phyloP scores from a whole-genome alignment of 768 basidiomycete species.

The Fomitopsis serialis region DNA sequence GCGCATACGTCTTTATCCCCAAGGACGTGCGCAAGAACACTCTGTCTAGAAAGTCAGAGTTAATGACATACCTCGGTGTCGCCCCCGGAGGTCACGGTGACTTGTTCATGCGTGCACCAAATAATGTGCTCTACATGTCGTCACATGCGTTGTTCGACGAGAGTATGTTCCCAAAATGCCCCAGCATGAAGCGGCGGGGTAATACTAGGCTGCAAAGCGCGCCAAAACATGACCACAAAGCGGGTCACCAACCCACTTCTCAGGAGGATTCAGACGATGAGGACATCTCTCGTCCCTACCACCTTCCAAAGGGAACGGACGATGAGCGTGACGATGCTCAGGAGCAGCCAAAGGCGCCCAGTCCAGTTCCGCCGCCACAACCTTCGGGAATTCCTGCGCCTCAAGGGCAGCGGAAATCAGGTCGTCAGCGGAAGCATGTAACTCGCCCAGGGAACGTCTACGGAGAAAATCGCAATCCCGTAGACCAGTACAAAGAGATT shows the following conservation, averaged over 20 bases:
- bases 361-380: not conserved
- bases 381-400: not conserved
- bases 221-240: not conserved
- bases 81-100: not conserved
- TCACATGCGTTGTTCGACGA: not conserved
- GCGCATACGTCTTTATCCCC: slow-evolving; percentile 10
- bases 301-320: too few relatives aligned
- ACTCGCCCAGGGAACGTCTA: not conserved
- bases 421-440: too few relatives aligned
- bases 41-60: slow-evolving; percentile 5
- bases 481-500: slow-evolving; percentile 5
- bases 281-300: not conserved
- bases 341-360: not conserved
- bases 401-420: not conserved
- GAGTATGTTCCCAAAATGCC: slow-evolving; percentile 4
- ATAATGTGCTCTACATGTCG: slow-evolving; percentile 4
- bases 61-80: slow-evolving; percentile 17
- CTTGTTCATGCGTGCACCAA: slow-evolving; percentile 3
- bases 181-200: not conserved
- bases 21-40: slow-evolving; percentile 10
- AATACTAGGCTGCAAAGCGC: not conserved
- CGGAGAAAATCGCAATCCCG: not conserved
- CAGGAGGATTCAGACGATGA: not conserved
- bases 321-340: not conserved
- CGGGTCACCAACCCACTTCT: not conserved